Conservation (phyloP, 2,329 filamentous ascomycete species). For the Fusarium mexicanum region DNA sequence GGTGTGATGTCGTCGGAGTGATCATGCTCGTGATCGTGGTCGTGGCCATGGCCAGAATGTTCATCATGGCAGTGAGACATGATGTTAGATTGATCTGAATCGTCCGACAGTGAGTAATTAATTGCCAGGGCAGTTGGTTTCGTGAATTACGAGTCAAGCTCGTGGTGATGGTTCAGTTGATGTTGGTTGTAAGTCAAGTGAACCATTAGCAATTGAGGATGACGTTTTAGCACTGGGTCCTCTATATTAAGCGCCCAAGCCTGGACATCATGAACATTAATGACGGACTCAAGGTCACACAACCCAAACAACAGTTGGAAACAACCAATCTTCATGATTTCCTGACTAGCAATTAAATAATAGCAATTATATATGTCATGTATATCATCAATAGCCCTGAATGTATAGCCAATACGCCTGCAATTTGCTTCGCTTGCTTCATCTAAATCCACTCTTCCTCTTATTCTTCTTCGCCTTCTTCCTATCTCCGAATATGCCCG, state of each 20-base stretch:
- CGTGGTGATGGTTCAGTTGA: constrained; percentile 7
- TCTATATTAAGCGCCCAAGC: constrained; percentile 7
- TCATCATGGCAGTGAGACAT: constrained; percentile 64
- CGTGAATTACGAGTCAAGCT: not conserved
- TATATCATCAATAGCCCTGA: not conserved
- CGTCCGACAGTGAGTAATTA: not conserved
- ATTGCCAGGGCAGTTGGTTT: not conserved
- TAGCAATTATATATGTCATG: not conserved
- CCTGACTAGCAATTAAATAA: not conserved
- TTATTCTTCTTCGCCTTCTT: constrained; percentile 56
- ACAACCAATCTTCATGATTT: not conserved
- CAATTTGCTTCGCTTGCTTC: constrained; percentile 3
- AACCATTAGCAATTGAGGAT: constrained; percentile 19
- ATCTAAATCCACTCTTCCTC: constrained; percentile 55
- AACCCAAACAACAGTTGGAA: not conserved
- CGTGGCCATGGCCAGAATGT: constrained; percentile 62
- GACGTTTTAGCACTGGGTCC: constrained; percentile 32
- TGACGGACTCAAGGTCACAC: not conserved
- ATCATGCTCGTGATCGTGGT: constrained; percentile 74
- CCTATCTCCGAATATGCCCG: constrained; percentile 59
- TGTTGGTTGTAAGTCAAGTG: constrained; percentile 33
- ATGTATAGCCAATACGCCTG: not conserved
- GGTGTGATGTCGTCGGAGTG: constrained; percentile 93
- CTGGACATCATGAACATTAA: constrained; percentile 18
- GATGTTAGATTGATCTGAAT: not conserved